Base-by-base conservation (phyloP, 306 rosid species). In the Prunus campanulata region DNA sequence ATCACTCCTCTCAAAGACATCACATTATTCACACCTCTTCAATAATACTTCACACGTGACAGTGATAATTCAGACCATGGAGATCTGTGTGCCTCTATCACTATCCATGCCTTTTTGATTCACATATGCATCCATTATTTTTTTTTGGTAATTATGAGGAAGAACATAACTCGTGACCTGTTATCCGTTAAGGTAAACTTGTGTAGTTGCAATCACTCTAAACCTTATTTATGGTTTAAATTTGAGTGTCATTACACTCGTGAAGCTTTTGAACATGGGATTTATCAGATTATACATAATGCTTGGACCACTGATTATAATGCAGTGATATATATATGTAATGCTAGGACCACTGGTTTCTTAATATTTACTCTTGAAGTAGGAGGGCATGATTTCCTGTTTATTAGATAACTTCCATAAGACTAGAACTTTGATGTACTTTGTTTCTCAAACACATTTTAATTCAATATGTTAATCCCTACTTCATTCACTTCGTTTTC, bases 71-170 rank as follows among this genome's bases (percentile, higher is more conserved):
- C 44, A 39, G 20, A 52, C n/a, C 11, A 77, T 87, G 80, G 85
- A 89, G 63, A 82, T 66, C 64, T 83, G 88, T 78, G 88, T 82
- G 77, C 84, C 54, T 70, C 84, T 81, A 75, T 87, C 79, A 81
- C 80, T 82, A 78, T 87, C 85, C 82, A 82, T 69, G 29, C 81
- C 70, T 75, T 80, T 20, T 52, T 52, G 57, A 62, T 74, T 82
- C 78, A 81, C 80, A 72, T 76, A 0, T 56, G 39, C 39, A 35
- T 35, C 42, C 42, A 35, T 5, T 35, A 35, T 39, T 39, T 7
- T 35, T 35, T 39, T 39, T 7, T 1, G 44, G 44, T 39, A 39
- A 39, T 39, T 39, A 57, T 56, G 62, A 20, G 27, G 63, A 57
- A 57, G 44, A 39, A 39, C 44, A 39, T 6, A 39, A 39, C 10